Base-by-base conservation (phyloP, 2,329 filamentous ascomycete species). In the Paecilomyces variotii region DNA sequence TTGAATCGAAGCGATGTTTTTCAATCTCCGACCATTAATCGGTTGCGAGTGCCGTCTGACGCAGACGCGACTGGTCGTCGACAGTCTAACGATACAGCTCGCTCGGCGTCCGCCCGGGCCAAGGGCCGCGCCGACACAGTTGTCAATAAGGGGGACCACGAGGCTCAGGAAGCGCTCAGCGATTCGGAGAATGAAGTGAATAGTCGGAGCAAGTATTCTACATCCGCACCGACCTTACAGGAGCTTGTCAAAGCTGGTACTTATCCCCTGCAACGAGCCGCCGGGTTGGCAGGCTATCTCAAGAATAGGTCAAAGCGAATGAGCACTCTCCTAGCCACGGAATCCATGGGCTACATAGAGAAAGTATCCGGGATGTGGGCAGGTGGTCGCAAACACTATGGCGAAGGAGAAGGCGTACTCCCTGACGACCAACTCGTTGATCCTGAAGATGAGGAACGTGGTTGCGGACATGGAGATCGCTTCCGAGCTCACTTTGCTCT, bases 361-460 rank as follows among this genome's bases (percentile, higher is more conserved):
- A 97, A 97, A 73, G 92, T 97, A 0, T 96, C 93, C 0, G 93
- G 91, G 39, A 97, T 97, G 89, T 94, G 94, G 86, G 90, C 91
- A 64, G 94, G 94, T 34, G 90, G 90, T 11, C 87, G 88, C 66
- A 91, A 88, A 67, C 93, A 97, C 73, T 99, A 97, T 67, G 86
- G 88, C 55, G 88, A 91, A 24, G 84, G 82, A 25, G 85, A 90
- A 69, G 77, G 82, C 12, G 80, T 87, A 9, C 78, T 84, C 6
- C 83, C 87, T 1, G 88, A 87, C 67, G 90, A 95, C 61, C 77
- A 78, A 57, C 74, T 80, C 1, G 76, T 80, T 39, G 81, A 83
- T 51, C 73, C 77, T 0, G 83, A 85, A 63, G 82, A 84, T 57
- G 80, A 82, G 52, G 78, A 83, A 61, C 78, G 81, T 58, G 76